Evolutionary conservation across 208 protist genomes (phyloP).

Genomic region (Crithidia bombi): DNA sequence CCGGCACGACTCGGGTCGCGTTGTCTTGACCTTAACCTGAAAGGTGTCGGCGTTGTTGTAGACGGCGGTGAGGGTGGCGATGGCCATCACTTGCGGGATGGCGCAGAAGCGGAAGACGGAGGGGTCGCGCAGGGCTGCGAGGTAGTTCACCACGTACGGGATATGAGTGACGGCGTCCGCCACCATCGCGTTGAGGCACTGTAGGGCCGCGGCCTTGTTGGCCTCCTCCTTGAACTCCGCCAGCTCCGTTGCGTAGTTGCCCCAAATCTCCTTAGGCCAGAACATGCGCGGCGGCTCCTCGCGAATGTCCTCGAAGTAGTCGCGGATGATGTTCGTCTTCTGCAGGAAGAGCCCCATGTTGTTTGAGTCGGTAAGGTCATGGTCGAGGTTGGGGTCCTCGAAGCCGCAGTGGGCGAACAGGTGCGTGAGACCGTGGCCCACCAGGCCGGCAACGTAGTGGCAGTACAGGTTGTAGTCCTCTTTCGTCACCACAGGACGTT

Average conservation of each 20-base stretch:
- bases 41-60: slow-evolving; percentile 96
- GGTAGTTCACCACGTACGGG: slow-evolving; percentile 88
- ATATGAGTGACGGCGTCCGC: slow-evolving; percentile 93
- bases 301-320: slow-evolving; percentile 96
- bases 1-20: slow-evolving; percentile 74
- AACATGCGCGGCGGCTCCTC: slow-evolving; percentile 93
- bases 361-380: slow-evolving; percentile 82
- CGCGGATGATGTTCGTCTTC: slow-evolving; percentile 98
- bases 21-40: slow-evolving; percentile 92
- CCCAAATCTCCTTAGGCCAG: slow-evolving; percentile 94
- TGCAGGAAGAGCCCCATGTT: slow-evolving; percentile 98
- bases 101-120: slow-evolving; percentile 96
- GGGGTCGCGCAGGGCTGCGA: slow-evolving; percentile 74
- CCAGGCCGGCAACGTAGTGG: slow-evolving; percentile 97
- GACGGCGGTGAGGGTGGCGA: slow-evolving; percentile 91
- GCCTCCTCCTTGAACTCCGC: slow-evolving; percentile 57
- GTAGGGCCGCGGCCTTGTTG: slow-evolving; percentile 61
- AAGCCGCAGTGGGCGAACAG: slow-evolving; percentile 91
- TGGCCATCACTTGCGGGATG: slow-evolving; percentile 98
- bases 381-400: slow-evolving; percentile 67
- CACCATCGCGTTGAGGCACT: slow-evolving; percentile 95
- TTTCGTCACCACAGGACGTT: slow-evolving; percentile 79
- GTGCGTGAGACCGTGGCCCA: slow-evolving; percentile 94
- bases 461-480: slow-evolving; percentile 96
- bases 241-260: slow-evolving; percentile 73